Conservation (phyloP, 2,329 filamentous ascomycete species). For the Penicillium sumatraense region DNA sequence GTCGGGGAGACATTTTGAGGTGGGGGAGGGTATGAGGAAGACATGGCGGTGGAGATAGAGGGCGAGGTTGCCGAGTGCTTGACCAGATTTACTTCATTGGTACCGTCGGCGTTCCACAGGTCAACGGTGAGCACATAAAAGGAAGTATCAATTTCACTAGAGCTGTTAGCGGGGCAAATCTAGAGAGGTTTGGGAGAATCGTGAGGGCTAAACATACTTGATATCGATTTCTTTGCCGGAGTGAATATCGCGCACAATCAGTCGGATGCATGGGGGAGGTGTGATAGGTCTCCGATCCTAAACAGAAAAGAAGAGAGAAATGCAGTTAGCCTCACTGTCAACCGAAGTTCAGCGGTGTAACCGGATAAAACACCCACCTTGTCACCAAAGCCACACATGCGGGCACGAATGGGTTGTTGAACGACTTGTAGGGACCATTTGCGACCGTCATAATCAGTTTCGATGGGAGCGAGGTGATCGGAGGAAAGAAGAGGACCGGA, state of each 20-base stretch:
- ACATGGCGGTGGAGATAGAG: slow-evolving; percentile 80
- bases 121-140: slow-evolving; percentile 73
- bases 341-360: not conserved
- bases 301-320: too few species aligned
- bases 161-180: too few species aligned
- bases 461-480: slow-evolving; percentile 44
- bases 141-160: slow-evolving; percentile 71
- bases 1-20: slow-evolving; percentile 44
- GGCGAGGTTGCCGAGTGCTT: slow-evolving; percentile 69
- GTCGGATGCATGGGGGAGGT: slow-evolving; percentile 86
- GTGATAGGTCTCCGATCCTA: slow-evolving; percentile 95
- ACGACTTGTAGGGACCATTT: slow-evolving; percentile 72
- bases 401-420: slow-evolving; percentile 89
- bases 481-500: slow-evolving; percentile 36
- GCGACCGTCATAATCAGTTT: slow-evolving; percentile 48
- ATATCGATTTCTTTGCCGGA: slow-evolving; percentile 83
- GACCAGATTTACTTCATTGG: slow-evolving; percentile 70
- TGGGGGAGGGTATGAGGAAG: slow-evolving; percentile 70
- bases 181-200: not conserved
- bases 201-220: slow-evolving; percentile 62
- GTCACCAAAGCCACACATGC: slow-evolving; percentile 99
- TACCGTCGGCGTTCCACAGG: slow-evolving; percentile 66
- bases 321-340: too few species aligned
- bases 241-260: slow-evolving; percentile 74
- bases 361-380: slow-evolving; percentile 66